Evolutionary conservation across 1,139 yeast species (phyloP).

Genomic region (Yamadazyma conglobata): DNA sequence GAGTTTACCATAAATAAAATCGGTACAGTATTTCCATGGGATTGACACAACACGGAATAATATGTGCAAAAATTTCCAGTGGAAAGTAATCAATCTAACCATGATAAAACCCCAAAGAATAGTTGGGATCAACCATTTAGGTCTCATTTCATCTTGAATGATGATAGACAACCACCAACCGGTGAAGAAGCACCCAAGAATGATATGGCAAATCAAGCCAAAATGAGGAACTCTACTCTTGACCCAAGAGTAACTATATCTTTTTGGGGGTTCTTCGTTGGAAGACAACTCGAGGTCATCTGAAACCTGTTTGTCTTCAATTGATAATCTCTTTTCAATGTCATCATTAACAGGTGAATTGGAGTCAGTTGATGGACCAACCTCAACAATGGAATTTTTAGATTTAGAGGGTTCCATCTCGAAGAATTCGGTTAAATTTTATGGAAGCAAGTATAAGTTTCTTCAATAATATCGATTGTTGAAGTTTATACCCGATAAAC

Average conservation of each 20-base stretch:
- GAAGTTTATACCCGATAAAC: no score
- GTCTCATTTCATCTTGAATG: constrained; percentile 51
- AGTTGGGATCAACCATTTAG: constrained; percentile 63
- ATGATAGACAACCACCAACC: constrained; percentile 66
- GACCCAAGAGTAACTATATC: constrained; percentile 10
- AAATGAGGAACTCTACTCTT: constrained; percentile 23
- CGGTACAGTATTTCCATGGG: constrained; percentile 43
- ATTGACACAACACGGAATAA: constrained; percentile 20
- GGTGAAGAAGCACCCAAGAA: constrained; percentile 50
- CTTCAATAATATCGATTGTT: no score
- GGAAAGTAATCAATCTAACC: constrained; percentile 54
- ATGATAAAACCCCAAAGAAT: constrained; percentile 52
- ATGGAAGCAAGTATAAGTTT: no score
- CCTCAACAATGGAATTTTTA: constrained; percentile 11
- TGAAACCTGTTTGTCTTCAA: constrained; percentile 6
- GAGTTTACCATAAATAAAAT: constrained; percentile 33
- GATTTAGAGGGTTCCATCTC: constrained; percentile 16
- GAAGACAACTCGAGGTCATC: constrained; percentile 8
- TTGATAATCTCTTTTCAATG: constrained; percentile 10
- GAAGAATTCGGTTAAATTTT: background rate
- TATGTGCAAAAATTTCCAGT: constrained; percentile 41
- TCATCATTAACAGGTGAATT: constrained; percentile 5
- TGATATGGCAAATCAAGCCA: constrained; percentile 25
- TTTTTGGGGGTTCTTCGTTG: constrained; percentile 8
- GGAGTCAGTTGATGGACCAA: constrained; percentile 2